Evolutionary conservation across 2,329 filamentous ascomycete genomes (phyloP), one percentile per base, ranked within the genome.

Genomic region (Diaporthe citriasiana): DNA sequence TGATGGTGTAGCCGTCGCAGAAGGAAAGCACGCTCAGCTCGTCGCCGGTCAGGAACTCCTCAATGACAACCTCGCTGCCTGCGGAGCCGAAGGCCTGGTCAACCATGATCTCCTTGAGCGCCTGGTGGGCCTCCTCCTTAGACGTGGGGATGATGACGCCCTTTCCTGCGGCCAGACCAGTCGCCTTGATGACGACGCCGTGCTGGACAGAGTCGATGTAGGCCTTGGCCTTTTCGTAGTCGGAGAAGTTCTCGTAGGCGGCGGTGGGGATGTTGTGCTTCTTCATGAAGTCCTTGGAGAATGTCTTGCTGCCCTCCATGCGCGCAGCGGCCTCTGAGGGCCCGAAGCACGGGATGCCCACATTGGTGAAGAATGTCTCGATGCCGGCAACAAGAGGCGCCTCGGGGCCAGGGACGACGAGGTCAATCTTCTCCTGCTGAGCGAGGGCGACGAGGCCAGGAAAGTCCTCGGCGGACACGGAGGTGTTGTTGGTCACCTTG

Each of bases 281-380:
- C 83, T 93, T 93, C 97, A 98, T 99, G 82, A 98, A 98, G 83
- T 98, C 95, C 83, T 99, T 99, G 76, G 94, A 95, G 83, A 97
- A 98, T 15, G 96, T 94, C 87, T 99, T 99, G 85, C 94, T 97
- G 75, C 97, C 97, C 84, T 99, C 97, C 89, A 99, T 94, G 57
- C 90, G 90, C 25, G 97, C 95, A 30, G 97, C 96, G 65, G 91
- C 91, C 84, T 93, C 92, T 73, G 92, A 93, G 7, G 97, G 97
- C 2, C 96, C 97, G 81, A 98, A 98, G 83, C 91, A 93, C 78
- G 90, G 89, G 81, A 98, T 95, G 63, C 93, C 92, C 66, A 89
- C 92, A 70, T 84, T 82, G 77, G 90, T 88, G 86, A 98, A 98
- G 85, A 93, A 93, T 79, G 92, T 93, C 80, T 95, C 93, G 76